Conservation (phyloP, 1,139 yeast genomes). For the Lodderomyces pseudojiufengensis region DNA sequence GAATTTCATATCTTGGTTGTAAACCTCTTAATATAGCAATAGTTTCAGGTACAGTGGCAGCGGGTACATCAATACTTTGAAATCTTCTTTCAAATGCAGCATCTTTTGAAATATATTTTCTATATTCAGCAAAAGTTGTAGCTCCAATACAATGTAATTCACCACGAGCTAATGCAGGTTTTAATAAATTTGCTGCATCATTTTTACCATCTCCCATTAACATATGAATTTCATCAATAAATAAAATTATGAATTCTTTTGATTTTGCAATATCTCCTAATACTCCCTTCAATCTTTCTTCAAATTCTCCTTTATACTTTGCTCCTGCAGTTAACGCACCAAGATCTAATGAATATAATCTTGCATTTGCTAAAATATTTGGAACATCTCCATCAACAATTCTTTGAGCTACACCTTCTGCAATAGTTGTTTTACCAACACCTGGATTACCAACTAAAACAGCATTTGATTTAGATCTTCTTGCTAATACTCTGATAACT, state of each 20-base stretch:
- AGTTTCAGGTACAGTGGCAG: conserved; percentile 88
- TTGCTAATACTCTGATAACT: conserved; percentile 87
- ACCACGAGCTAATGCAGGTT: conserved; percentile 97
- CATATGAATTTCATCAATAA: conserved; percentile 97
- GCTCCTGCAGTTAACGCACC: conserved; percentile 99
- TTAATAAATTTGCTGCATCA: conserved; percentile 94
- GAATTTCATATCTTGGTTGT: conserved; percentile 94
- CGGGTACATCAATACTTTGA: conserved; percentile 94
- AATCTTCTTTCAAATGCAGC: conserved; percentile 99
- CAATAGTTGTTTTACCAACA: conserved; percentile 97
- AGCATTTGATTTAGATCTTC: conserved; percentile 95
- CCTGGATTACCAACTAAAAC: conserved; percentile 98
- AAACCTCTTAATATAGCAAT: conserved; percentile 95
- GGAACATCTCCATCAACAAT: conserved; percentile 96
- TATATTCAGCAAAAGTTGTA: conserved; percentile 90
- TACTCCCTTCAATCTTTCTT: conserved; percentile 96
- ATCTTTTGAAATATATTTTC: conserved; percentile 89
- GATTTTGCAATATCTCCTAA: conserved; percentile 89
- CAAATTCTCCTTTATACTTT: conserved; percentile 97
- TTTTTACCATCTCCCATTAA: conserved; percentile 95
- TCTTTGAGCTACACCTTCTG: conserved; percentile 98
- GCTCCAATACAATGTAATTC: conserved; percentile 97
- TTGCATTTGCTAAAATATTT: conserved; percentile 71
- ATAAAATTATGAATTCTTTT: conserved; percentile 77
- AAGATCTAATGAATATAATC: conserved; percentile 81